Base-by-base conservation (phyloP, 345 rosid species). In the Rhizophora mangle region DNA sequence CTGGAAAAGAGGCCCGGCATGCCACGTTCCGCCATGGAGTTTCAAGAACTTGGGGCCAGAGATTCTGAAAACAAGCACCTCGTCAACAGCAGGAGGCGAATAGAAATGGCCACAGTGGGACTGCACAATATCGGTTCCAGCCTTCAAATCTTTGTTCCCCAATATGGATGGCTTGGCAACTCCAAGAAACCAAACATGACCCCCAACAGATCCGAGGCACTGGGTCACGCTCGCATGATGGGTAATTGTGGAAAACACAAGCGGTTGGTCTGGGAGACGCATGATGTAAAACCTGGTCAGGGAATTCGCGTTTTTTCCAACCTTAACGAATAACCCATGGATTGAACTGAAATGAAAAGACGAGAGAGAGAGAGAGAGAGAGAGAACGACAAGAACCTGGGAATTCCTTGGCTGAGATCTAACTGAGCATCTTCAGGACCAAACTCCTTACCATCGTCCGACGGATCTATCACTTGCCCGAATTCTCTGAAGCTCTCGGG, bases 161-260 rank as follows among this genome's bases (percentile, higher is more conserved):
- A 79, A 60, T 9, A 89, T 71, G 52, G 96, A 89, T 0, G 93
- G 87, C 81, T 87, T 91, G 6, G 87, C 89, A 0, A 94, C 86
- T 29, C 97, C 98, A 43, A 89, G 81, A 76, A 86, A 91, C 98
- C 97, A 94, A 22, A 64, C 87, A 20, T 76, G 83, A 32, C 87
- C 94, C 15, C 94, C 93, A 26, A 89, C 68, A 21, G 98, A 79
- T 71, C 98, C 97, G 8, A 93, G 87, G 84, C 96, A 88, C 78
- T 93, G 94, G 8, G 96, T 91, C 70, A 93, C 96, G 26, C 84
- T 84, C 0, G 97, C 96, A 69, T 91, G 98, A 73, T 93, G 98
- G 0, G 91, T 86, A 20, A 93, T 86, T 0, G 52, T 52, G 16
- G 85, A 72, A 69, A 91, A 91, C 70, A 67, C 49, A 19, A 80